A percentile compares a stretch with the other conserved stretches of the same genome.
These are phyloP conservation scores for Rhododendron kiyosumense DNA, from an alignment of 148 eudicot species.

Conservation along the genomic window DNA sequence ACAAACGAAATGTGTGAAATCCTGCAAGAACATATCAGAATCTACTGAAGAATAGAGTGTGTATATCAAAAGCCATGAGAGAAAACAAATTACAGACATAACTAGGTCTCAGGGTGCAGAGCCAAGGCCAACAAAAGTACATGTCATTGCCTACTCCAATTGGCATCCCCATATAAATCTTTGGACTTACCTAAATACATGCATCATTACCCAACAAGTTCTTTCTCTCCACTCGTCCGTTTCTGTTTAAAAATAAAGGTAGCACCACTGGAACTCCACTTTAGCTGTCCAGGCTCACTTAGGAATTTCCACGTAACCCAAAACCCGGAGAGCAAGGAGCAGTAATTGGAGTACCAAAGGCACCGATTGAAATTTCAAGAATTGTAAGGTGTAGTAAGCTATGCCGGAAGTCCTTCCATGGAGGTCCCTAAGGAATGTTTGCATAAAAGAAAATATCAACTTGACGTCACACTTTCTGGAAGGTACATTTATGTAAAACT, in stretches of 20 bases:
- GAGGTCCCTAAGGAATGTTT: background rate
- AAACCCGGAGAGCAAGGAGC: background rate
- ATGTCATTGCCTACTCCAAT: background rate
- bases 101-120: background rate
- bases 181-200: background rate
- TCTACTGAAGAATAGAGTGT: background rate
- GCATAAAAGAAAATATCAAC: background rate
- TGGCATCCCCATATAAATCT: background rate
- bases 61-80: background rate
- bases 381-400: background rate
- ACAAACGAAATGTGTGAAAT: background rate
- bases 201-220: background rate
- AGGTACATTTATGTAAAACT: background rate
- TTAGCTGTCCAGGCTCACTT: conserved; percentile 2
- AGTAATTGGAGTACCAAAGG: conserved; percentile 3
- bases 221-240: background rate
- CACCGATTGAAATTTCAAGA: background rate
- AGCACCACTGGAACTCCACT: conserved; percentile 8
- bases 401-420: background rate
- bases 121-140: conserved; percentile 1
- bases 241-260: background rate
- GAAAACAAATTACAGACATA: background rate
- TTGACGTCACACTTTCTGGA: conserved; percentile 4
- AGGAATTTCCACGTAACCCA: background rate
- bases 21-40: background rate